Conservation (phyloP, 768 basidiomycete species). For the Naematelia aurantialba region DNA sequence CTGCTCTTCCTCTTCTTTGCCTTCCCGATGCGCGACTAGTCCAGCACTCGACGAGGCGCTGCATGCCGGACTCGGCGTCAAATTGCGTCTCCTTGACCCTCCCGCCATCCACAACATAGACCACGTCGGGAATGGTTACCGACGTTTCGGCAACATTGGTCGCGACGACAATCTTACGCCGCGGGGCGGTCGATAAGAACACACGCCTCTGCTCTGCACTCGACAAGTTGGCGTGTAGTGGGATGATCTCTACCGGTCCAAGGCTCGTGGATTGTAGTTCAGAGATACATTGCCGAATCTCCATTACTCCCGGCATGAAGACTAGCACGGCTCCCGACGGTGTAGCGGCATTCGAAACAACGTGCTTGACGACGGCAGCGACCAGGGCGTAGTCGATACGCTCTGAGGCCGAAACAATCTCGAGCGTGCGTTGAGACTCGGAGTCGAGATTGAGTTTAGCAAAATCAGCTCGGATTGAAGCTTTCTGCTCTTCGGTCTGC, state of each 20-base stretch:
- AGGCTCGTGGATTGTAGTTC: constrained; percentile 52
- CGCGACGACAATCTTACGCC: constrained; percentile 78
- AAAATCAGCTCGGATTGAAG: constrained; percentile 57
- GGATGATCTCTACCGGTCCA: constrained; percentile 54
- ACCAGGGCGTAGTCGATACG: constrained; percentile 75
- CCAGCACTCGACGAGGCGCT: constrained; percentile 74
- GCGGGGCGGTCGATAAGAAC: constrained; percentile 59
- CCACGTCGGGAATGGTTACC: constrained; percentile 83
- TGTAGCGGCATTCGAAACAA: constrained; percentile 56
- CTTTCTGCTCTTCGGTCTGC: constrained; percentile 55
- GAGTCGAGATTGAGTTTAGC: constrained; percentile 58
- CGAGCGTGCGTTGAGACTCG: constrained; percentile 59
- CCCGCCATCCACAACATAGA: constrained; percentile 78
- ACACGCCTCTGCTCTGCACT: constrained; percentile 76
- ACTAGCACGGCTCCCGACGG: constrained; percentile 68
- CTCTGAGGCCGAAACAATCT: constrained; percentile 60
- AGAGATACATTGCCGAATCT: constrained; percentile 74
- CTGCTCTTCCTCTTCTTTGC: constrained; percentile 85
- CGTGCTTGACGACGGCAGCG: constrained; percentile 62
- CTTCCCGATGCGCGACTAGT: constrained; percentile 63
- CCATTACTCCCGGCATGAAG: constrained; percentile 86
- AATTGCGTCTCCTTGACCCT: constrained; percentile 77
- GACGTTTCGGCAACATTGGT: constrained; percentile 84
- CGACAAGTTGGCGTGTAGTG: constrained; percentile 84
- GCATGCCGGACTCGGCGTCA: constrained; percentile 68